Conservation (phyloP, 2,329 filamentous ascomycete genomes). For the Calonectria leucothoes region DNA sequence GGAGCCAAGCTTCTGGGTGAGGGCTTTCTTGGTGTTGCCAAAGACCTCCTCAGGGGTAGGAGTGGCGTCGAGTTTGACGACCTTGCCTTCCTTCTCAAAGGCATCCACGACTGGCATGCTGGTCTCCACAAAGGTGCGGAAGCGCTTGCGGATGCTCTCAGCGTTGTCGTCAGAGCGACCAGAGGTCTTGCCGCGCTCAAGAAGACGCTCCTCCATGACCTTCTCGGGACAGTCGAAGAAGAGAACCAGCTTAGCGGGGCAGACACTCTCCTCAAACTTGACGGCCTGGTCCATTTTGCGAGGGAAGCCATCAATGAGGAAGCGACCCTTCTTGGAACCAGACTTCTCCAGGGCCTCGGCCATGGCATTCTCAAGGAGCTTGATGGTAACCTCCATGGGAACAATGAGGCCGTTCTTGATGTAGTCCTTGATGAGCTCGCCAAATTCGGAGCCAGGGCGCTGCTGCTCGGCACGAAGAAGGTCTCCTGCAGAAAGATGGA, state of each 20-base stretch:
- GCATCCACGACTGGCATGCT: constrained; percentile 97
- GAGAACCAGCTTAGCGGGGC: constrained; percentile 84
- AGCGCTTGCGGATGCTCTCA: constrained; percentile 96
- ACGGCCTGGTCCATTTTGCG: constrained; percentile 97
- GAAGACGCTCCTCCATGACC: constrained; percentile 84
- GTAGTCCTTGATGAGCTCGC: constrained; percentile 90
- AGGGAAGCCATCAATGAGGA: constrained; percentile 87
- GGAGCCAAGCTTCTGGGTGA: constrained; percentile 61
- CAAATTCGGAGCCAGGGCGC: constrained; percentile 87
- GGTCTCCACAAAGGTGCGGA: constrained; percentile 92
- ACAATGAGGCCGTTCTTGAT: constrained; percentile 97
- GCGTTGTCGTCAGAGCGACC: constrained; percentile 93
- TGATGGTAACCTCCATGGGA: constrained; percentile 98
- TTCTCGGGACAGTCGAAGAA: constrained; percentile 95
- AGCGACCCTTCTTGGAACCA: constrained; percentile 69
- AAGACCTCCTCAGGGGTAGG: constrained; percentile 73
- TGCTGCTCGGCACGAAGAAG: constrained; percentile 94
- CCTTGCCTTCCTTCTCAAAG: constrained; percentile 80
- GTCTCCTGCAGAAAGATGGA: constrained; percentile 92
- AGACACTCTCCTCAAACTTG: constrained; percentile 92
- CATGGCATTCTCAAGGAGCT: constrained; percentile 95
- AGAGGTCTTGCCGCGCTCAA: constrained; percentile 93
- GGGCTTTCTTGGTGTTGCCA: constrained; percentile 61
- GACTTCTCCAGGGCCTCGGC: constrained; percentile 70
- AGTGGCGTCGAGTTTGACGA: constrained; percentile 83